Conservation (phyloP, 1,139 yeast genomes). For the Geotrichum klebahnii region DNA sequence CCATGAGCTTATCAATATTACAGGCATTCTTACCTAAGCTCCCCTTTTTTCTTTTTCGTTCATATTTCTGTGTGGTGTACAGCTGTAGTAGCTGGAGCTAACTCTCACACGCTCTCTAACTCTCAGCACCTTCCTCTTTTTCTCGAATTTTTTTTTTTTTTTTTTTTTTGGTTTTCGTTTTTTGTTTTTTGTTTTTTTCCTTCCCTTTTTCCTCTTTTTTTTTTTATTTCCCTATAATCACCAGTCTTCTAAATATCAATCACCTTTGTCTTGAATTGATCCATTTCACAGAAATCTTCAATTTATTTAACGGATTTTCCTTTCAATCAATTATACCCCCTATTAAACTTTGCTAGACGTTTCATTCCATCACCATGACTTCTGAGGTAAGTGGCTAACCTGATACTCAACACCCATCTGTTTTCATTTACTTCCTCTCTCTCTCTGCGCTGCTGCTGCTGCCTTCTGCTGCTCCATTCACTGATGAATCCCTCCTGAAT, state of each 20-base stretch:
- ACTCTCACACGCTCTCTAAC: too few species aligned
- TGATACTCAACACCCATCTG: too few species aligned
- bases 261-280: background rate
- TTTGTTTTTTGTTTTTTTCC: background rate
- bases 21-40: too few species aligned
- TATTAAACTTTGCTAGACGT: conserved; percentile 1
- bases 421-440: too few species aligned
- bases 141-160: conserved; percentile 1
- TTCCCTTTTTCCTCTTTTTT: background rate
- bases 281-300: background rate
- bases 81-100: too few species aligned
- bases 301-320: background rate
- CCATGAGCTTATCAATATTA: too few species aligned
- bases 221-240: background rate
- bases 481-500: too few species aligned
- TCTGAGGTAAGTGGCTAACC: conserved; percentile 17
- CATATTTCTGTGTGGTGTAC: too few species aligned
- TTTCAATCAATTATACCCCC: background rate
- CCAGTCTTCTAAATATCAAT: background rate
- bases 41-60: too few species aligned
- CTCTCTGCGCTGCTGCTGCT: too few species aligned
- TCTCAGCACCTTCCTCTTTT: background rate
- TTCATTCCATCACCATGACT: conserved; percentile 8
- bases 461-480: too few species aligned
- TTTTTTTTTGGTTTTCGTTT: background rate